Evolutionary conservation across 1,284 basidiomycete species (phyloP), one percentile per base, ranked within the genome.

Genomic region (Leccinum pachyderme): DNA sequence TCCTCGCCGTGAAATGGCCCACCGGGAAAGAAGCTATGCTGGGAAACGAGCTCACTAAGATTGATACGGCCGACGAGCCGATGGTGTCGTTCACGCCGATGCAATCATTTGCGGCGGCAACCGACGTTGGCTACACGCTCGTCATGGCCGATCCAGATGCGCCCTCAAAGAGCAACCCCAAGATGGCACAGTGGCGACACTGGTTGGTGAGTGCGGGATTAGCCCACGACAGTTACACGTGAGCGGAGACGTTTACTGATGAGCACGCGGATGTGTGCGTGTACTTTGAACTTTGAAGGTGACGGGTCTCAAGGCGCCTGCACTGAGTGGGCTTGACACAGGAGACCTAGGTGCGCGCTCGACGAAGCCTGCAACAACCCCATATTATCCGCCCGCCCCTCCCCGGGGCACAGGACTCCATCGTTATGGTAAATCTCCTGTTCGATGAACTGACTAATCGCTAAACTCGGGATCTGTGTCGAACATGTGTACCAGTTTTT

Each of bases 141-240:
- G 81, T 80, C 31, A 81, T 87, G 81, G 75, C 81, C n/a, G 85
- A 87, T 63, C 84, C 84, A 0, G 86, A 88, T 62, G 86, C 84
- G 3, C 86, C 85, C 0, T 81, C 80, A 0, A 69, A 79, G 35
- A 68, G 62, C 8, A 77, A 85, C 49, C 83, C 81, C 1, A 79
- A 77, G 56, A 84, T 75, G 63, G 74, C 77, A 4, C 72, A 83
- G 49, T 87, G 83, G 72, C 75, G 84, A 55, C 86, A 88, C 59
- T 87, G 84, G 84, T 72, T 88, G 53, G 83, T 87, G 58, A 63
- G 82, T 73, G 5, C 24, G 18, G 13, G 22, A 28, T 24, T 15
- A 2, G 9, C 24, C 44, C 27, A 18, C 22, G 12, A 22, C 11
- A 15, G n/a, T 47, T 47, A 13, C 11, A 32, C 22, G 28, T 7